Base-by-base conservation (phyloP, 2,329 filamentous ascomycete species). In the Clonostachys rosea region DNA sequence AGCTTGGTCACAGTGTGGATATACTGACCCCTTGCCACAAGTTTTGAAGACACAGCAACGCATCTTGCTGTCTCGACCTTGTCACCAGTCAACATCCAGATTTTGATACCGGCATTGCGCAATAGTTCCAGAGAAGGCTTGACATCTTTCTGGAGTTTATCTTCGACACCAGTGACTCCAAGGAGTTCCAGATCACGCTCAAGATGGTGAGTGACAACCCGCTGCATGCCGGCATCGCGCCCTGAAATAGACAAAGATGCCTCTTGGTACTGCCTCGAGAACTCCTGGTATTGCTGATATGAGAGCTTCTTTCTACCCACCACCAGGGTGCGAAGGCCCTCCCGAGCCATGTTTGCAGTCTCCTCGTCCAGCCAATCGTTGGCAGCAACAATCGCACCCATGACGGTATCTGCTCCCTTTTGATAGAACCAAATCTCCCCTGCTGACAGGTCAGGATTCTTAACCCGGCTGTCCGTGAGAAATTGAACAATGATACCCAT, bases 331-430 rank as follows among this genome's bases (percentile, higher is more conserved):
- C 94, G 86, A 44, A 99, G 74, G 37, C 94, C 94, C 73, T 99
- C 95, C 43, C 94, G 84, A 6, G 95, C 95, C 95, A 99, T 99
- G 64, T 99, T 99, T n/a, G 90, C 89, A 0, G 94, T 97, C 66
- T 99, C 94, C 65, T 99, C 94, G 56, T 99, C 94, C 1, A 99
- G 82, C 95, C 94, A 99, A 70, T 99, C 94, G 60, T 97, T 99
- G 16, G 91, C 83, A 8, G 87, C 89, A 35, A 99, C 94, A 54
- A 99, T 97, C 4, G 86, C 79, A n/a, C 86, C 82, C 95, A 99
- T 99, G 53, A 99, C 92, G 0, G 94, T 97, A 63, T 99, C 95
- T 4, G 94, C 95, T 51, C 94, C 94, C 67, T 99, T 99, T 60
- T 99, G 91, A 61, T 92, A 97, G 69, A 99, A 99, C 88, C 92